Evolutionary conservation across 176 grass and related monocot genomes (phyloP).

Genomic region (Oryza coarctata): DNA sequence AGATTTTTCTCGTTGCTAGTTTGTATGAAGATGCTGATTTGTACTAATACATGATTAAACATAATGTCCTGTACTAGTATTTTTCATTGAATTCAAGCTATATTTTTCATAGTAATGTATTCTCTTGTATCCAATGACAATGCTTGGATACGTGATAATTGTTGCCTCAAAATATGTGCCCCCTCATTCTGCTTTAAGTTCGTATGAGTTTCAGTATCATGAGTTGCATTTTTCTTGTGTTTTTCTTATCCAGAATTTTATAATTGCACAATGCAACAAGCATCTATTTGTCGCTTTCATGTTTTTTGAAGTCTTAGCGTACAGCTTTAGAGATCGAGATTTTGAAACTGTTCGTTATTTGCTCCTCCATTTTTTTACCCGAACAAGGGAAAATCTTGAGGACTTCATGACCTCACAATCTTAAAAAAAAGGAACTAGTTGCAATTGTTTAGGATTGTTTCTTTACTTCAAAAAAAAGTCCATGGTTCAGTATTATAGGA

Average conservation of each 20-base stretch:
- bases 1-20: not conserved
- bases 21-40: slow-evolving; percentile 7
- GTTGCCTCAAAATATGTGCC: too few species aligned
- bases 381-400: not conserved
- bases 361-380: not conserved
- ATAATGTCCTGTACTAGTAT: too few species aligned
- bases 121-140: not conserved
- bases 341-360: not conserved
- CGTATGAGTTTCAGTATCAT: not conserved
- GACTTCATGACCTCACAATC: not conserved
- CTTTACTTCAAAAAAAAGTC: not conserved
- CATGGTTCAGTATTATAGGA: slow-evolving; percentile 23
- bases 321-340: not conserved
- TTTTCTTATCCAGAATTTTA: not conserved
- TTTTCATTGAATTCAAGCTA: slow-evolving; percentile 12
- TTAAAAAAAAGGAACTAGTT: not conserved
- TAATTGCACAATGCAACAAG: not conserved
- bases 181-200: not conserved
- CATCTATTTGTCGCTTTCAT: not conserved
- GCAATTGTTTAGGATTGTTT: not conserved
- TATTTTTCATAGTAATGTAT: not conserved
- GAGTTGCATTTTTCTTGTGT: not conserved
- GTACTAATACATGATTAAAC: too few species aligned
- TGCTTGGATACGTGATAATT: not conserved
- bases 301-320: slow-evolving; percentile 1